These are phyloP conservation scores for Osmanthus fragrans DNA, from an alignment of 257 asterid genomes.

Conservation along the genomic window DNA sequence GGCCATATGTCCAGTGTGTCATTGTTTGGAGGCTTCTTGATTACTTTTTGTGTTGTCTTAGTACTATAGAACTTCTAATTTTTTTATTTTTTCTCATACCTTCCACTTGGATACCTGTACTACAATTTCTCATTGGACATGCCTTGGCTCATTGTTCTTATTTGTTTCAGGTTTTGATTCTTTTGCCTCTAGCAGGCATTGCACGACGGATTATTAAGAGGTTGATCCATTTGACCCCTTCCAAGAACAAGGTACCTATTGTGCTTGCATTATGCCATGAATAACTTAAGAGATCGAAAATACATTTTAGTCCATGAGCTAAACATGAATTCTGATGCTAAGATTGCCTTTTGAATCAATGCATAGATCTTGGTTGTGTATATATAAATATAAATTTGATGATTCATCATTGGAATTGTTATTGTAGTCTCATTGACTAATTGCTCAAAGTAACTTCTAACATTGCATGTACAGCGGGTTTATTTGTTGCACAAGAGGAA, in stretches of 20 bases:
- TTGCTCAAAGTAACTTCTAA: neutral
- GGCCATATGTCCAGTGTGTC: neutral
- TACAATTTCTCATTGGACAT: neutral
- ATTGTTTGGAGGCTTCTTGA: neutral
- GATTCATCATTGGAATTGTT: neutral
- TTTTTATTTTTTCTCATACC: neutral
- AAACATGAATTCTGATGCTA: neutral
- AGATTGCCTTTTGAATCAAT: neutral
- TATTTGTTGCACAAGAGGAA: neutral
- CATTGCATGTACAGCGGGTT: neutral
- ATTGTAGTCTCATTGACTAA: neutral
- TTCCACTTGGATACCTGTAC: neutral
- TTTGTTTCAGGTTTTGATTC: constrained; percentile 68
- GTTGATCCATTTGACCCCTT: constrained; percentile 82
- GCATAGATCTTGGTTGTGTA: neutral
- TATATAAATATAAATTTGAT: neutral
- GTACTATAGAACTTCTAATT: neutral
- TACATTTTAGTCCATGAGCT: constrained; percentile 3
- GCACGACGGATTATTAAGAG: constrained; percentile 76
- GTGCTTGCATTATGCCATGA: constrained; percentile 16
- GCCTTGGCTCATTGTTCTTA: constrained; percentile 16
- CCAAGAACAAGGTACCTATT: constrained; percentile 70
- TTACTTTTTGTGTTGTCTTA: neutral
- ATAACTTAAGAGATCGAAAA: constrained; percentile 4
- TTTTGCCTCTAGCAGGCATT: constrained; percentile 87